Evolutionary conservation across 1,284 basidiomycete species (phyloP), one percentile per base, ranked within the genome.

Genomic region (Rhodotorula sp.): DNA sequence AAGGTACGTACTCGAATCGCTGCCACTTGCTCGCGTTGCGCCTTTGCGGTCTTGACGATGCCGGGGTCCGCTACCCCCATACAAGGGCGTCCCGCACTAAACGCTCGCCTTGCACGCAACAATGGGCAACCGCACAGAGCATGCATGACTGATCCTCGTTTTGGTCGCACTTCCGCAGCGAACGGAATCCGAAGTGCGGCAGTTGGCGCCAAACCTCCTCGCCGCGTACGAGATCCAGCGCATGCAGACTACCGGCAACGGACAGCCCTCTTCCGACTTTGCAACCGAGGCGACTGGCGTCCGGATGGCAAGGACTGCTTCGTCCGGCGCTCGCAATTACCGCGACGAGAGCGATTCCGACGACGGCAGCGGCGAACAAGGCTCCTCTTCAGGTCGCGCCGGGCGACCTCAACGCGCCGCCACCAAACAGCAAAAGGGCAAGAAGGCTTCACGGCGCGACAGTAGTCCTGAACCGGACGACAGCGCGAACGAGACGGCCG

Each of bases 201-300:
- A 54, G 1, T 18, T 46, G 30, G 72, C 67, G 17, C 67, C 72
- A 4, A 8, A 26, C 42, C 64, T 74, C 29, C 60, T 74, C 30
- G 45, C 59, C n/a, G 51, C 12, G 6, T 74, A 67, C 55, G 66
- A 68, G 15, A 3, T 51, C 49, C 24, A 24, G 49, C 49, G n/a
- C 49, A 51, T 10, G 5, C 49, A 51, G 49, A 4, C 49, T 20
- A 24, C 49, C 49, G 49, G 24, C 22, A 24, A 8, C 12, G 49
- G 49, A n/a, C 22, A 61, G 6, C 54, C 29, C 10, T 42, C 45
- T 59, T 60, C n/a, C 55, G 6, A 4, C 29, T 49, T n/a, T 20
- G 20, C 58, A 26, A 7, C 58, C 6, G 30, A 42, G 37, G 37
- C 10, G 37, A 12, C 8, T 12, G 37, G 37, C 37, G 37, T 42